phyloP scores from a whole-genome alignment of 2,329 filamentous ascomycete genomes.

The Berkeleyomyces rouxiae region DNA sequence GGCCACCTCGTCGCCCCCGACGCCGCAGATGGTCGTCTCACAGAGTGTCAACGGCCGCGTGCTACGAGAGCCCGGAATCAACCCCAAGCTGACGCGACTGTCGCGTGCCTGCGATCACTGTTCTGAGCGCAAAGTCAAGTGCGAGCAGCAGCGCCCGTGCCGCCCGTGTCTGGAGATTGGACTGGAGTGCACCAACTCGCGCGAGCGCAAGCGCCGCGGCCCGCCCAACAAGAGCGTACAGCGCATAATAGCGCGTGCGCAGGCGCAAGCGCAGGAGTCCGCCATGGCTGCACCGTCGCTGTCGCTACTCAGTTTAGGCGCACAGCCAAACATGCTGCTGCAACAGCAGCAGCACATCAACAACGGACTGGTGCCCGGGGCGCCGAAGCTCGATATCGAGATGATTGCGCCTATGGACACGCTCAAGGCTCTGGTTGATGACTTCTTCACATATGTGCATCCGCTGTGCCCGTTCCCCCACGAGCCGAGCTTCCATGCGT shows the following conservation, averaged over 20 bases:
- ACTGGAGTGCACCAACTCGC: conserved; percentile 40
- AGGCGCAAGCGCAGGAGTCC: conserved; percentile 34
- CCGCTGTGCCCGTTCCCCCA: conserved; percentile 64
- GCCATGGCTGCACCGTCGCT: conserved; percentile 25
- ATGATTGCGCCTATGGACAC: conserved; percentile 53
- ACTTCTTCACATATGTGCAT: conserved; percentile 72
- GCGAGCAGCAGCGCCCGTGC: conserved; percentile 39
- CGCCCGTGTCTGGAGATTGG: conserved; percentile 38
- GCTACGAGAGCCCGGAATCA: conserved; percentile 27
- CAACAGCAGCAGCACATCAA: not conserved
- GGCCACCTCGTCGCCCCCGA: not conserved
- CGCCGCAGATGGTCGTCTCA: conserved; percentile 3
- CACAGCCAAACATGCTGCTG: not conserved
- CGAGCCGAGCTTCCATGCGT: conserved; percentile 57
- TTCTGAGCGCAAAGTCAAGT: conserved; percentile 45
- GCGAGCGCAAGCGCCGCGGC: conserved; percentile 40
- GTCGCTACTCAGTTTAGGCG: conserved; percentile 8
- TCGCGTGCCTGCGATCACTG: conserved; percentile 45
- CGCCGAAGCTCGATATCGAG: conserved; percentile 38
- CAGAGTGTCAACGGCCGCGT: not conserved
- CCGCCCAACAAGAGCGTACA: conserved; percentile 34
- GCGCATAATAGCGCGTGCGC: conserved; percentile 13
- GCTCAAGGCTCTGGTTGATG: conserved; percentile 54
- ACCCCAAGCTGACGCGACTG: conserved; percentile 37
- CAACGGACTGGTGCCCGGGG: not conserved